These are phyloP conservation scores for Trypanosoma cruzi DNA, from an alignment of 208 protist species.

Conservation along the genomic window DNA sequence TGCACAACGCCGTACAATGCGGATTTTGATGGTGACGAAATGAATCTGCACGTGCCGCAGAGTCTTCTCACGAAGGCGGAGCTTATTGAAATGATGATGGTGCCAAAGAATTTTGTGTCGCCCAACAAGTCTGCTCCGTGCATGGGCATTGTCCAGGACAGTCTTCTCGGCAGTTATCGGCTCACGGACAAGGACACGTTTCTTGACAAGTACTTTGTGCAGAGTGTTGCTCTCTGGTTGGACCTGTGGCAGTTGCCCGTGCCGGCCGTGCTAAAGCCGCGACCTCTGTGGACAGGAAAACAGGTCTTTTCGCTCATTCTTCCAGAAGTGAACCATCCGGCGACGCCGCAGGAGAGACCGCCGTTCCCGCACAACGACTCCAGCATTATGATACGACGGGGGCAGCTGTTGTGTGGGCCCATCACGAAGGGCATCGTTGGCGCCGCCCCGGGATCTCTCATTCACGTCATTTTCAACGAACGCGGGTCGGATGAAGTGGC, in stretches of 20 bases:
- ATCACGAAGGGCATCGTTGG: conserved; percentile 94
- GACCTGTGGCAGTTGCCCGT: conserved; percentile 95
- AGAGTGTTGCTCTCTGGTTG: conserved; percentile 98
- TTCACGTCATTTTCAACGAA: conserved; percentile 98
- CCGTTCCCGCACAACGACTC: conserved; percentile 87
- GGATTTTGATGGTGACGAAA: conserved; percentile 99
- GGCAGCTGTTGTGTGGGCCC: conserved; percentile 91
- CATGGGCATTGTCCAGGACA: conserved; percentile 99
- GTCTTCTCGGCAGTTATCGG: conserved; percentile 94
- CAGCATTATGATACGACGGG: conserved; percentile 92
- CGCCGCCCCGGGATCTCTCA: conserved; percentile 85
- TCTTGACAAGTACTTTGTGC: conserved; percentile 96
- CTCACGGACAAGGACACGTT: conserved; percentile 98
- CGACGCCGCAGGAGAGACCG: conserved; percentile 53
- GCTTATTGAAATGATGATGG: conserved; percentile 98
- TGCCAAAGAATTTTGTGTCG: conserved; percentile 99
- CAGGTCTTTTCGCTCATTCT: conserved; percentile 98
- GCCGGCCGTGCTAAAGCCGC: conserved; percentile 98
- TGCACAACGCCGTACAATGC: conserved; percentile 99
- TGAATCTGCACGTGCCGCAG: conserved; percentile 99
- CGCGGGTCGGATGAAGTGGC: conserved; percentile 94
- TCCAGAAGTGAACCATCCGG: conserved; percentile 94
- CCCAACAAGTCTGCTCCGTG: conserved; percentile 98
- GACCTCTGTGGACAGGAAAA: conserved; percentile 99
- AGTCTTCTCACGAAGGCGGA: conserved; percentile 96